Evolutionary conservation across 257 asterid species (phyloP).

Genomic region (Nicotiana knightiana): DNA sequence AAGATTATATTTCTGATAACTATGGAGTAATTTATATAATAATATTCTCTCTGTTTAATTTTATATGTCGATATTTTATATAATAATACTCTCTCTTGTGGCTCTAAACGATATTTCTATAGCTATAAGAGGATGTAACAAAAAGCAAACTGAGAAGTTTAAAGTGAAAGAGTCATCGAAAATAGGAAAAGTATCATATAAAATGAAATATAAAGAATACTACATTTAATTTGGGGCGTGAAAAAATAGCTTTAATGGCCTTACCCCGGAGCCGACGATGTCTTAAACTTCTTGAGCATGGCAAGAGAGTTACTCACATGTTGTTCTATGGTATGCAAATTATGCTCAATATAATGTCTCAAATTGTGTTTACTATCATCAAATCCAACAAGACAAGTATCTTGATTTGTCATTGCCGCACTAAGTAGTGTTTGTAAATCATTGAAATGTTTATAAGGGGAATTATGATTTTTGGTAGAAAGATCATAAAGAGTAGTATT

Average conservation of each 20-base stretch:
- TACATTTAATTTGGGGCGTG: background rate
- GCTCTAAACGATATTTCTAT: too few relatives aligned
- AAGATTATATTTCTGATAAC: too few relatives aligned
- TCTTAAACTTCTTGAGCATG: constrained; percentile 57
- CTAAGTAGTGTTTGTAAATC: constrained; percentile 71
- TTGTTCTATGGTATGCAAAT: constrained; percentile 45
- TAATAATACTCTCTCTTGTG: too few relatives aligned
- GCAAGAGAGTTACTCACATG: constrained; percentile 78
- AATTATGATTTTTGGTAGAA: constrained; percentile 12
- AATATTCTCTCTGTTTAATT: too few relatives aligned
- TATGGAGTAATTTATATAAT: too few relatives aligned
- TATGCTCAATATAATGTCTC: constrained; percentile 39
- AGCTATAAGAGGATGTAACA: too few relatives aligned
- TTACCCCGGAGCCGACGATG: background rate
- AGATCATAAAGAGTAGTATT: constrained; percentile 33
- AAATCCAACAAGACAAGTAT: constrained; percentile 83
- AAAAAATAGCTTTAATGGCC: background rate
- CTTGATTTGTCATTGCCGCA: constrained; percentile 87
- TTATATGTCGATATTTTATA: too few relatives aligned
- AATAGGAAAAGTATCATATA: too few relatives aligned
- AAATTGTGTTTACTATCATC: constrained; percentile 46
- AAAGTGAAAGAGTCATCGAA: too few relatives aligned
- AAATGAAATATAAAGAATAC: background rate
- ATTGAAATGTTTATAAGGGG: constrained; percentile 42
- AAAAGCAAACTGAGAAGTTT: too few relatives aligned